Percentiles rank a stretch among this genome's conserved stretches.
Conservation (phyloP, 148 eudicot species). For the Diospyros lotus region DNA sequence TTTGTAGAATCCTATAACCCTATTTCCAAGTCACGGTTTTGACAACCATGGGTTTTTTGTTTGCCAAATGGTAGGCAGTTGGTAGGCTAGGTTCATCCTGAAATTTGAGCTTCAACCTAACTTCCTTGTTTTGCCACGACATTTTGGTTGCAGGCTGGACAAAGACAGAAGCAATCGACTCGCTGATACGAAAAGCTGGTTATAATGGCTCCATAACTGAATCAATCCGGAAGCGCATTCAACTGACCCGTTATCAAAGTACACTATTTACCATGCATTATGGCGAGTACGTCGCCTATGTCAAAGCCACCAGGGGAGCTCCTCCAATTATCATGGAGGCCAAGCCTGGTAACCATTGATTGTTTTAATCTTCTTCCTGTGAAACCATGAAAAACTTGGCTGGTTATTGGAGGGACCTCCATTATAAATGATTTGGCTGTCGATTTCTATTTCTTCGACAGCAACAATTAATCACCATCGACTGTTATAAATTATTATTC, state of each 20-base stretch:
- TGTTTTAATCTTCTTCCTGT: not conserved
- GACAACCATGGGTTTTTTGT: too few species aligned
- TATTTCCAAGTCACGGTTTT: too few species aligned
- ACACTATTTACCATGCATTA: constrained; percentile 69
- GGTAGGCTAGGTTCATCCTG: not conserved
- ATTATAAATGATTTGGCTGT: constrained; percentile 8
- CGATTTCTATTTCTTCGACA: not conserved
- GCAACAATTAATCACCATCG: too few species aligned
- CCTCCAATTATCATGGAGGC: constrained; percentile 52
- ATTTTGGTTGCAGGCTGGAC: constrained; percentile 62
- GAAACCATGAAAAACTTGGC: not conserved
- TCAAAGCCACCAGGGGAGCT: constrained; percentile 55
- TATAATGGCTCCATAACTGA: constrained; percentile 65
- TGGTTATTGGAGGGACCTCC: not conserved
- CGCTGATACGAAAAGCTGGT: constrained; percentile 68
- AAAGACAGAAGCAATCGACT: constrained; percentile 61
- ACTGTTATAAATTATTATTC: not conserved
- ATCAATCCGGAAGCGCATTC: constrained; percentile 54
- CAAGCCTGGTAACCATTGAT: constrained; percentile 33
- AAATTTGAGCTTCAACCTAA: not conserved
- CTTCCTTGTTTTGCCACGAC: not conserved
- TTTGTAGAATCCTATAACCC: too few species aligned
- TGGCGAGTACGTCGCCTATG: constrained; percentile 61
- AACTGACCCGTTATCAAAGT: constrained; percentile 78
- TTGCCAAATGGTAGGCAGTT: not conserved